Conservation (phyloP, 1,139 yeast species). For the Hansenula sp. region DNA sequence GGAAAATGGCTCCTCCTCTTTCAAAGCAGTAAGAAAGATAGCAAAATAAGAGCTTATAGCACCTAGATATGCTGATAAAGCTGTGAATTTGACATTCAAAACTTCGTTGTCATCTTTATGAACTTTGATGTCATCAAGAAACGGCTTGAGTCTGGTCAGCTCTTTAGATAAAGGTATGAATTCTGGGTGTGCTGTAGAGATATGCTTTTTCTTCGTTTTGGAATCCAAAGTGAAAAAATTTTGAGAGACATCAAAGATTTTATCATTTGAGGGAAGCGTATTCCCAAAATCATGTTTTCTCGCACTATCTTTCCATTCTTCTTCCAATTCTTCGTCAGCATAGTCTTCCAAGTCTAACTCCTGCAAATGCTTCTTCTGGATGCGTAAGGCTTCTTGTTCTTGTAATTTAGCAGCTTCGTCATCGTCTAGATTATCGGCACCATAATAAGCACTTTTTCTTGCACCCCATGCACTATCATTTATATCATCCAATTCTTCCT, state of each 20-base stretch:
- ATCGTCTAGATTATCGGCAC: constrained; percentile 74
- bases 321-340: constrained; percentile 76
- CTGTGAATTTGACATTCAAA: constrained; percentile 50
- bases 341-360: constrained; percentile 82
- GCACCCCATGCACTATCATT: constrained; percentile 81
- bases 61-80: constrained; percentile 56
- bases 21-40: constrained; percentile 38
- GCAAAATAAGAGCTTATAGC: constrained; percentile 20
- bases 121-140: constrained; percentile 33
- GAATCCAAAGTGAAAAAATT: constrained; percentile 32
- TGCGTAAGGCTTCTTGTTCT: constrained; percentile 84
- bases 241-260: constrained; percentile 18
- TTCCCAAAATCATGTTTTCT: constrained; percentile 34
- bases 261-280: constrained; percentile 29
- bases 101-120: constrained; percentile 31
- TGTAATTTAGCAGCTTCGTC: constrained; percentile 76
- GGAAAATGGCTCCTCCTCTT: constrained; percentile 52
- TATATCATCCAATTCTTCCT: constrained; percentile 44
- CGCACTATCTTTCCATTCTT: constrained; percentile 58
- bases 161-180: constrained; percentile 75
- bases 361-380: constrained; percentile 80
- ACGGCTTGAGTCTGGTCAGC: constrained; percentile 42
- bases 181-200: constrained; percentile 75
- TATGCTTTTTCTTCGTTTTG: constrained; percentile 42
- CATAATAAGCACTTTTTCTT: constrained; percentile 68